These are phyloP conservation scores for Podaxis mareebaensis DNA, from an alignment of 768 basidiomycete genomes.

Conservation along the genomic window DNA sequence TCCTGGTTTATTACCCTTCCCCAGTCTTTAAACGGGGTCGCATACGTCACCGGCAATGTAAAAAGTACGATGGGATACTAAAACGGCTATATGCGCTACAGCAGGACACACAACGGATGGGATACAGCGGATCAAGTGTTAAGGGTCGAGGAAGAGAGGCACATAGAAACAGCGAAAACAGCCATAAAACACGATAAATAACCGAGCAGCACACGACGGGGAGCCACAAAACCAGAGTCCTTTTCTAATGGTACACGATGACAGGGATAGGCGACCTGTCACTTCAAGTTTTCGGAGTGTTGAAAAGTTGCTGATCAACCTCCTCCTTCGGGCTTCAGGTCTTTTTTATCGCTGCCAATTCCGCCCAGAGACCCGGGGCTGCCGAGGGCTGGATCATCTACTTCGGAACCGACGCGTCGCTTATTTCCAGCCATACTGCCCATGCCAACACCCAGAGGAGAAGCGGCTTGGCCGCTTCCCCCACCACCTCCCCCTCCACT, in stretches of 20 bases:
- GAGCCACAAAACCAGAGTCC: not conserved
- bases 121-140: constrained; percentile 7
- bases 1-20: not conserved
- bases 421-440: constrained; percentile 9
- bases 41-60: constrained; percentile 6
- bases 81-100: constrained; percentile 11
- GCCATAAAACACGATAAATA: constrained; percentile 13
- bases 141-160: not conserved
- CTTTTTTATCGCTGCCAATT: constrained; percentile 8
- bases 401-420: constrained; percentile 12
- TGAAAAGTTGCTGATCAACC: not conserved
- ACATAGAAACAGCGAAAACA: not conserved
- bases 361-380: constrained; percentile 12
- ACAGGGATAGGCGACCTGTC: not conserved
- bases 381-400: constrained; percentile 1
- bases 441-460: constrained; percentile 12
- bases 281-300: not conserved
- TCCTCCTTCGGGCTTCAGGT: constrained; percentile 13
- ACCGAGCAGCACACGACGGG: not conserved
- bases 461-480: constrained; percentile 9
- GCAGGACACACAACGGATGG: not conserved
- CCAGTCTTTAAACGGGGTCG: not conserved
- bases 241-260: constrained; percentile 5
- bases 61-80: constrained; percentile 7
- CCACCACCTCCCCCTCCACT: constrained; percentile 7